Conservation (phyloP, 805 yeast genomes). For the Jamesozyma spencerorum region DNA sequence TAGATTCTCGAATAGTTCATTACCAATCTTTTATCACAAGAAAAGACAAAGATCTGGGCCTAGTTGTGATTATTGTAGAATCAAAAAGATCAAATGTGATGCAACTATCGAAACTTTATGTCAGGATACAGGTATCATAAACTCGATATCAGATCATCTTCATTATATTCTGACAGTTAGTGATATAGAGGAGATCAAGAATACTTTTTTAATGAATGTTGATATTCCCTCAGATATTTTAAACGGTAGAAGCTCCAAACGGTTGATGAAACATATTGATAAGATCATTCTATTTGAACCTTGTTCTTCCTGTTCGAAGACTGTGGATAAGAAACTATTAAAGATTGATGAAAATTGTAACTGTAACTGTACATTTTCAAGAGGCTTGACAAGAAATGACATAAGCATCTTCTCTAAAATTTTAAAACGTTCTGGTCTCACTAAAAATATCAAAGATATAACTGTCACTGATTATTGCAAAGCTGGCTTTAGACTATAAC, state of each 20-base stretch:
- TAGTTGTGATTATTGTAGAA: constrained; percentile 61
- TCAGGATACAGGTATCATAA: constrained; percentile 19
- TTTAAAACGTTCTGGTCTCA: neutral
- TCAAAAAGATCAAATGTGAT: constrained; percentile 64
- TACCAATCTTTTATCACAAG: neutral
- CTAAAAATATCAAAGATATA: constrained; percentile 6
- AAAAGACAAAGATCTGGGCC: constrained; percentile 63
- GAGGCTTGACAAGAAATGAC: constrained; percentile 48
- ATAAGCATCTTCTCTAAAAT: constrained; percentile 19
- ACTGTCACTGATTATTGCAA: constrained; percentile 14
- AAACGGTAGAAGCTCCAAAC: neutral
- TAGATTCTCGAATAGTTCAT: neutral
- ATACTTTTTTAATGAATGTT: neutral
- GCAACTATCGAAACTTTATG: constrained; percentile 44
- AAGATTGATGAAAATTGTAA: neutral
- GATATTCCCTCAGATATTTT: constrained; percentile 2
- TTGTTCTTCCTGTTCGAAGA: constrained; percentile 45
- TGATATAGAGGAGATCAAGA: constrained; percentile 7
- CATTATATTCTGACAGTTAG: constrained; percentile 8
- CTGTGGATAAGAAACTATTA: constrained; percentile 4
- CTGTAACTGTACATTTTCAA: constrained; percentile 35
- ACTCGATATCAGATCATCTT: constrained; percentile 14
- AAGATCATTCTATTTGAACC: constrained; percentile 40
- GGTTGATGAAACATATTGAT: constrained; percentile 22
- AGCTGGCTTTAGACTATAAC: constrained; percentile 12